phyloP scores from a whole-genome alignment of 2,329 filamentous ascomycete genomes.

The Rhynchosporium secalis region DNA sequence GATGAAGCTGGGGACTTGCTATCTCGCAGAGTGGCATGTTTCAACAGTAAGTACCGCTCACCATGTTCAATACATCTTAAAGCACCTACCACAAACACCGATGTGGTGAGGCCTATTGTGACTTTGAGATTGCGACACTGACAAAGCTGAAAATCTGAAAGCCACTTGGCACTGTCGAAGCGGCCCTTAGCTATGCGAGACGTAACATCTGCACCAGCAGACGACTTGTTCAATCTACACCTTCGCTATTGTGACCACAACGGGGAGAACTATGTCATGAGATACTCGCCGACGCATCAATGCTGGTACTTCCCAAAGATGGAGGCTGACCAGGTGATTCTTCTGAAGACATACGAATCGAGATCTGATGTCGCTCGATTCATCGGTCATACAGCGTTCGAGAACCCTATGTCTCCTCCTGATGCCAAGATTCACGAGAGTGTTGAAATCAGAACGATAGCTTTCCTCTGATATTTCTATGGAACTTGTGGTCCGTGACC shows the following conservation, averaged over 20 bases:
- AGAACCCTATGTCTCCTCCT: conserved; percentile 19
- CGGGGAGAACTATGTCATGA: conserved; percentile 28
- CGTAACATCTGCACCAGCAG: conserved; percentile 18
- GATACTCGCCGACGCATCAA: conserved; percentile 18
- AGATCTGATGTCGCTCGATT: conserved; percentile 24
- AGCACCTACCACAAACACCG: not conserved
- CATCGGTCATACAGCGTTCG: conserved; percentile 26
- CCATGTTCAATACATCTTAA: not conserved
- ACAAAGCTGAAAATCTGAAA: conserved; percentile 17
- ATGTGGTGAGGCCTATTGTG: not conserved
- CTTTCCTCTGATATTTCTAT: conserved; percentile 20
- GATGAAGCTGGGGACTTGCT: conserved; percentile 22
- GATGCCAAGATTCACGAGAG: conserved; percentile 25
- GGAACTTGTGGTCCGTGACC: no score
- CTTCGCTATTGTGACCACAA: conserved; percentile 22
- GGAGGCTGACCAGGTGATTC: conserved; percentile 22
- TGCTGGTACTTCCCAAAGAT: conserved; percentile 28
- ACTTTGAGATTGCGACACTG: not conserved
- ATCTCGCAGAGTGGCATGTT: conserved; percentile 25
- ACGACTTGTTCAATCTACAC: conserved; percentile 27
- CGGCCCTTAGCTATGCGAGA: conserved; percentile 26
- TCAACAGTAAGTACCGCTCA: conserved; percentile 13
- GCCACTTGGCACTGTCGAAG: conserved; percentile 20
- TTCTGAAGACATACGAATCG: conserved; percentile 27
- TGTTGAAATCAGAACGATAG: conserved; percentile 27